A percentile compares a stretch with the other conserved stretches of the same genome.
These are phyloP conservation scores for Botrytis fragariae DNA, from an alignment of 2,329 filamentous ascomycete genomes.

Conservation along the genomic window DNA sequence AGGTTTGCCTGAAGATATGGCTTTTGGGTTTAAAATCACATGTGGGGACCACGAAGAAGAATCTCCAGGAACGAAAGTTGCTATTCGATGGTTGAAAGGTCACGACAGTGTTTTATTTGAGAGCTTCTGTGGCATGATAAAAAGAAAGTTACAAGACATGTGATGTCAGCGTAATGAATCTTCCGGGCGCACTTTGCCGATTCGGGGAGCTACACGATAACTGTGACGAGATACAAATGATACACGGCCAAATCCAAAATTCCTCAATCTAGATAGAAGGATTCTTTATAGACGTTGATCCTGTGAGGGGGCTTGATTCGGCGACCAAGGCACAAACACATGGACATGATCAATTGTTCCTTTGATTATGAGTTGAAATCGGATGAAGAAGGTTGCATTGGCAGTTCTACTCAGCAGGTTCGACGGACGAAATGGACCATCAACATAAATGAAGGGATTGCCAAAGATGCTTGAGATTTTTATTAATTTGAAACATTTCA, in stretches of 20 bases:
- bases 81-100: conserved; percentile 73
- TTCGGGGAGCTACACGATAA: no score
- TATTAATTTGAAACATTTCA: not conserved
- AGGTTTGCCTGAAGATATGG: conserved; percentile 34
- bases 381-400: not conserved
- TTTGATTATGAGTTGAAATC: not conserved
- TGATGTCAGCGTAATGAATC: not conserved
- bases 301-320: not conserved
- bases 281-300: not conserved
- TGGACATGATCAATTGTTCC: not conserved
- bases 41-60: conserved; percentile 39
- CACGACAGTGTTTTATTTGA: conserved; percentile 72
- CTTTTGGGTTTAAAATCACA: conserved; percentile 59
- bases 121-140: conserved; percentile 82
- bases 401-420: not conserved
- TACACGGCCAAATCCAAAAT: not conserved
- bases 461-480: not conserved
- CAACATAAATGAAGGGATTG: not conserved
- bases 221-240: no score
- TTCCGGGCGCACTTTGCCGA: no score
- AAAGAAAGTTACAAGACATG: conserved; percentile 40
- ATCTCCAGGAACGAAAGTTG: conserved; percentile 46
- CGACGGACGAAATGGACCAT: not conserved
- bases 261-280: not conserved
- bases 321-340: not conserved